Conservation (phyloP, 2,329 filamentous ascomycete species). For the Penicillium janthinellum region DNA sequence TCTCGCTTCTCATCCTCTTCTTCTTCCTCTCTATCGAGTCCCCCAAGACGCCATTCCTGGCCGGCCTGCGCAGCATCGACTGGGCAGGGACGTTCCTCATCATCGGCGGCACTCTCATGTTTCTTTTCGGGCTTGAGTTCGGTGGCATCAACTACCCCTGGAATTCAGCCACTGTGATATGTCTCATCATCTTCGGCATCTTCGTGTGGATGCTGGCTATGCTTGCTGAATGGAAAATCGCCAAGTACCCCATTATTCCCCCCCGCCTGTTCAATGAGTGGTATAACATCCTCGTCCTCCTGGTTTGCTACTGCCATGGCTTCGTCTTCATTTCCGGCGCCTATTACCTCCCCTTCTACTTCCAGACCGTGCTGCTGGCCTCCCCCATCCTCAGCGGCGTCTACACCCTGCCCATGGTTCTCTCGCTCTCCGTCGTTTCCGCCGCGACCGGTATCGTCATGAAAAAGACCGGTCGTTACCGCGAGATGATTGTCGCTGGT, state of each 20-base stretch:
- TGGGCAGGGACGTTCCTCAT: conserved; percentile 66
- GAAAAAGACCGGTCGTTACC: conserved; percentile 71
- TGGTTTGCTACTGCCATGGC: conserved; percentile 71
- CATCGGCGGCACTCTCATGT: conserved; percentile 78
- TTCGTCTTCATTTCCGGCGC: conserved; percentile 74
- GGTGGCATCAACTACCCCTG: conserved; percentile 77
- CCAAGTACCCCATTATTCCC: conserved; percentile 78
- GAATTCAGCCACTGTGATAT: conserved; percentile 73
- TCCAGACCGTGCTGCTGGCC: conserved; percentile 72
- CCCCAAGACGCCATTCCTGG: conserved; percentile 59
- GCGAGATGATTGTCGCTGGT: conserved; percentile 61
- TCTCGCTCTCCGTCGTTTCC: conserved; percentile 67
- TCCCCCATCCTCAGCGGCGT: conserved; percentile 72
- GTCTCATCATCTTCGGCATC: conserved; percentile 73
- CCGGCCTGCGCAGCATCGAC: conserved; percentile 63
- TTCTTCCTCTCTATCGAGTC: conserved; percentile 64
- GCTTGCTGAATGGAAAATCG: conserved; percentile 71
- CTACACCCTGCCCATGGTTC: conserved; percentile 70
- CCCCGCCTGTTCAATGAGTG: conserved; percentile 66
- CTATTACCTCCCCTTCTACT: conserved; percentile 85
- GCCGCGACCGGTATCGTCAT: conserved; percentile 66
- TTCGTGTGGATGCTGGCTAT: conserved; percentile 67
- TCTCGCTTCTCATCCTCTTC: conserved; percentile 60
- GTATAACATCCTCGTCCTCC: conserved; percentile 67
- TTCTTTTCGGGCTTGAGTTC: conserved; percentile 82